These are phyloP conservation scores for Lactifluus hygrophoroides DNA, from an alignment of 768 basidiomycete genomes.

Conservation along the genomic window DNA sequence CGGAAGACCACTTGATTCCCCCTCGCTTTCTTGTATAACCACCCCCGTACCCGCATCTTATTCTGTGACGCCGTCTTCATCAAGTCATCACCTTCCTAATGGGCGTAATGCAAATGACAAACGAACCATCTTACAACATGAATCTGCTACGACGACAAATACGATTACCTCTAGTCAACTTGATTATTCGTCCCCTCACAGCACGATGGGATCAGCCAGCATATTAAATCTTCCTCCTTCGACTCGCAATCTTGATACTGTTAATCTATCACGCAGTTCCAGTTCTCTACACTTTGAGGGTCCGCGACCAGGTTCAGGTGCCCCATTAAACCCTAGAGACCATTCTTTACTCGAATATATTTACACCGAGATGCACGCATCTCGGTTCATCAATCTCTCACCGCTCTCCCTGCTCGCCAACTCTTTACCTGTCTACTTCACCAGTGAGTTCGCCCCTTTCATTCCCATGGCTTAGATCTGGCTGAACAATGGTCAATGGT, in stretches of 20 bases:
- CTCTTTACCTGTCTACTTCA: constrained; percentile 50
- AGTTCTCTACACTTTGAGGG: not conserved
- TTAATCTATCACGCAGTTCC: not conserved
- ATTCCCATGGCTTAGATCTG: not conserved
- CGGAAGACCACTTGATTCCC: constrained; percentile 36
- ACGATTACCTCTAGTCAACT: not conserved
- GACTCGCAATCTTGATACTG: constrained; percentile 1
- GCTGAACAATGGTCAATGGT: not conserved
- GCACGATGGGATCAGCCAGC: not conserved
- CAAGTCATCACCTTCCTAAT: not conserved
- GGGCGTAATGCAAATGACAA: not conserved
- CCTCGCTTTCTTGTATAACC: constrained; percentile 13
- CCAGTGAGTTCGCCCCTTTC: constrained; percentile 35
- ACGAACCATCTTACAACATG: not conserved
- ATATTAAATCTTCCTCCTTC: not conserved
- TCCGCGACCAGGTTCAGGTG: not conserved
- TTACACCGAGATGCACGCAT: constrained; percentile 59
- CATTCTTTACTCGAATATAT: constrained; percentile 56
- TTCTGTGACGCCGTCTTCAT: not conserved
- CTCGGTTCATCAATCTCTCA: constrained; percentile 57
- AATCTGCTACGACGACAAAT: not conserved
- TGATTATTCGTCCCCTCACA: not conserved
- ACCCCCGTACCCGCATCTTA: not conserved
- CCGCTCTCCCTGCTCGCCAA: constrained; percentile 56
- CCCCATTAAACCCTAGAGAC: constrained; percentile 47